Evolutionary conservation across 331 rosid genomes (phyloP).

Genomic region (Acacia pycnantha): DNA sequence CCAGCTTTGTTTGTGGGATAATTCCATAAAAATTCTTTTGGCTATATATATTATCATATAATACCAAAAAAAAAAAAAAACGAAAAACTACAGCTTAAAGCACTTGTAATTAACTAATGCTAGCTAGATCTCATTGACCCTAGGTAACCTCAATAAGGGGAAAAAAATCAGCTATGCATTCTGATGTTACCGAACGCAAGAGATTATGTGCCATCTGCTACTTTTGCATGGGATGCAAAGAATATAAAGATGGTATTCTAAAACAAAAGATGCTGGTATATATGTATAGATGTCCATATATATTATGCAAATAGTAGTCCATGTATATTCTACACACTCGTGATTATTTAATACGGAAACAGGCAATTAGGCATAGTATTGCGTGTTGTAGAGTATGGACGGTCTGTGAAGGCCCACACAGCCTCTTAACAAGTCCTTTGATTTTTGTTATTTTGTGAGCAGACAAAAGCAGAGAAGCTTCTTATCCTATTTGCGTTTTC

Average conservation of each 20-base stretch:
- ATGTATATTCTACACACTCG: neutral
- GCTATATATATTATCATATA: neutral
- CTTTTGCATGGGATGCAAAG: constrained; percentile 38
- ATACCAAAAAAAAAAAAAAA: neutral
- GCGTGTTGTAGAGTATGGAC: constrained; percentile 72
- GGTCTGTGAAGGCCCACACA: constrained; percentile 50
- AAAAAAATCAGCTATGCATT: constrained; percentile 27
- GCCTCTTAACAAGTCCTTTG: constrained; percentile 47
- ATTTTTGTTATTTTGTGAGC: constrained; percentile 85
- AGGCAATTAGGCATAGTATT: constrained; percentile 44
- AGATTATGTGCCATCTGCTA: constrained; percentile 31
- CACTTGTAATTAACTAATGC: neutral
- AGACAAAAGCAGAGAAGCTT: constrained; percentile 99
- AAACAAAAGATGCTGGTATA: constrained; percentile 23
- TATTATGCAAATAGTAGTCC: neutral
- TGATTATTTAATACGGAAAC: neutral
- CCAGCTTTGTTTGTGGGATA: neutral
- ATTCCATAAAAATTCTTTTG: neutral
- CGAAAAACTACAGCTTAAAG: neutral
- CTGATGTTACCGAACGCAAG: constrained; percentile 32
- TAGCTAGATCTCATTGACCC: constrained; percentile 1
- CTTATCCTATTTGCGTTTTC: constrained; percentile 75
- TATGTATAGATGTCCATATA: neutral
- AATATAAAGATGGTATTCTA: constrained; percentile 30
- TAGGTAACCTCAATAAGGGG: neutral